Evolutionary conservation across 306 rosid genomes (phyloP), one percentile per base, ranked within the genome.

Genomic region (Vigna hirtella): DNA sequence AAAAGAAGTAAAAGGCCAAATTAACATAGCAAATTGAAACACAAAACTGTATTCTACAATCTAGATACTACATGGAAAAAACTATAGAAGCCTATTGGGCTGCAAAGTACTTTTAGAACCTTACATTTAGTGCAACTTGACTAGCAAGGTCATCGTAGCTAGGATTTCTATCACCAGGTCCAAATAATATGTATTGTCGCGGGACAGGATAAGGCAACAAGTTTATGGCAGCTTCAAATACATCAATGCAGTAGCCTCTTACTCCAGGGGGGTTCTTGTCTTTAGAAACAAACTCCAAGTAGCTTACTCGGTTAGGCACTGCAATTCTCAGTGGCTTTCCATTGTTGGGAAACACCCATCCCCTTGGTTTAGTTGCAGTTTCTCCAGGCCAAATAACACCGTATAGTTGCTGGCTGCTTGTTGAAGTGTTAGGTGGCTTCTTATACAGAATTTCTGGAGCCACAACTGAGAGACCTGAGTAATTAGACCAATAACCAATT

Each of bases 191-290:
- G 73, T 87, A 95, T 47, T 80, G 45, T 56, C 40, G 81, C 6
- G 97, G 97, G n/a, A 95, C 99, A 57, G 98, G 79, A 87, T 93
- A 93, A 45, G 99, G 96, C 90, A 95, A 83, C 85, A 95, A 86
- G 70, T 84, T 87, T 73, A 95, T 15, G 72, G 99, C 98, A 65
- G 98, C 90, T 86, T 95, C 98, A 84, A 95, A 93, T 81, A 95
- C 86, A 82, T 95, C 99, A 66, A 95, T 90, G 82, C 96, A 86
- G 74, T 73, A 95, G 49, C 99, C 99, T 84, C 28, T 88, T 20
- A 88, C 97, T 57, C 98, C 98, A 6, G 88, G 91, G 47, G 95
- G 97, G 72, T 79, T 84, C 64, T 80, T 87, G 85, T 88, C 96
- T 72, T 86, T 91, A 61, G 90, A 22, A 68, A 91, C 88, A 85